Evolutionary conservation across 2,329 filamentous ascomycete genomes (phyloP).

Genomic region (Orbilia ellipsospora): DNA sequence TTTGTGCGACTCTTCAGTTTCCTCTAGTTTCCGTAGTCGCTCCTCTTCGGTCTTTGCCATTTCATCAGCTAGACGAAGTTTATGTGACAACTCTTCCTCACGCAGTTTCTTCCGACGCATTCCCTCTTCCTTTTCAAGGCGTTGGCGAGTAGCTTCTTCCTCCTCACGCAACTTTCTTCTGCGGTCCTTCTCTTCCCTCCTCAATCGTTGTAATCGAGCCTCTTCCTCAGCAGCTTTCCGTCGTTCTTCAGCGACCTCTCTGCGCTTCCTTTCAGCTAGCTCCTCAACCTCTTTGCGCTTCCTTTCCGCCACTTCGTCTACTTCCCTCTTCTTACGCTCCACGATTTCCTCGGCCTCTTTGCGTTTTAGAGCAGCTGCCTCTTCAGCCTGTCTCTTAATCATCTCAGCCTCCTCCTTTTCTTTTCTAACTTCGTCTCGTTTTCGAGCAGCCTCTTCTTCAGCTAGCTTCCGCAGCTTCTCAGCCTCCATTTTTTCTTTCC

Average conservation of each 20-base stretch:
- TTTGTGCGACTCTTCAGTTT: slow-evolving; percentile 46
- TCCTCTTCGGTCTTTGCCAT: slow-evolving; percentile 73
- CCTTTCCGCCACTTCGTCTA: slow-evolving; percentile 80
- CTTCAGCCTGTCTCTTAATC: slow-evolving; percentile 84
- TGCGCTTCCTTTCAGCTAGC: slow-evolving; percentile 78
- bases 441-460: slow-evolving; percentile 65
- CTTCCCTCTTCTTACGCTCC: slow-evolving; percentile 85
- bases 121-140: slow-evolving; percentile 62
- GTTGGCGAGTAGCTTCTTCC: slow-evolving; percentile 80
- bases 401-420: slow-evolving; percentile 74
- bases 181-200: slow-evolving; percentile 87
- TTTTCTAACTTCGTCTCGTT: slow-evolving; percentile 91
- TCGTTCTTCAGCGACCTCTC: slow-evolving; percentile 82
- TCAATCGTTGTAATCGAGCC: slow-evolving; percentile 83
- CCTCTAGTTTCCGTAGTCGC: slow-evolving; percentile 77
- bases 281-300: slow-evolving; percentile 86
- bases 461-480: slow-evolving; percentile 23
- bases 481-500: slow-evolving; percentile 32
- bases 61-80: slow-evolving; percentile 52
- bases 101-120: slow-evolving; percentile 28
- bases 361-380: slow-evolving; percentile 93
- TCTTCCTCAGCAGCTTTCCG: slow-evolving; percentile 80
- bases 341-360: slow-evolving; percentile 90
- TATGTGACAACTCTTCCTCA: slow-evolving; percentile 46
- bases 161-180: slow-evolving; percentile 87